Conservation (phyloP, 2,329 filamentous ascomycete species). For the Fusarium piperis region DNA sequence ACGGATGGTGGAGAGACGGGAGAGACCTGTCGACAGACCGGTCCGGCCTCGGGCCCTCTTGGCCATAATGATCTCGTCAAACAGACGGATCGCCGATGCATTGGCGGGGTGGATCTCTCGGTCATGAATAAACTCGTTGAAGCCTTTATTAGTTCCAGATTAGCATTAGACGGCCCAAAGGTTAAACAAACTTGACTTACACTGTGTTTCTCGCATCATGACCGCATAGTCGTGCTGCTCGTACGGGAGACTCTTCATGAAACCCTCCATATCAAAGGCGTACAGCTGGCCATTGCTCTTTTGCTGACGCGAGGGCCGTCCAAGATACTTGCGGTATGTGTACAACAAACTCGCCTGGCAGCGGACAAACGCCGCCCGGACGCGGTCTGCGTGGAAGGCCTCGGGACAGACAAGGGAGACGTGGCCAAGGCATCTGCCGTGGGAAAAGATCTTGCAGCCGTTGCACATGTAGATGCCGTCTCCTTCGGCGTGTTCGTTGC, state of each 20-base stretch:
- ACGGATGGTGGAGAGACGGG: slow-evolving; percentile 68
- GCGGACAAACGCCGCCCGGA: slow-evolving; percentile 71
- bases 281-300: slow-evolving; percentile 69
- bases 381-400: slow-evolving; percentile 69
- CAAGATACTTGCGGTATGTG: slow-evolving; percentile 72
- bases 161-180: slow-evolving; percentile 1
- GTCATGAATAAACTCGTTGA: slow-evolving; percentile 88
- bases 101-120: slow-evolving; percentile 72
- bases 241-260: slow-evolving; percentile 70
- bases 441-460: slow-evolving; percentile 68
- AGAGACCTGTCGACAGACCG: slow-evolving; percentile 72
- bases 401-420: slow-evolving; percentile 71
- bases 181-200: slow-evolving; percentile 51
- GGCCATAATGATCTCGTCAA: slow-evolving; percentile 85
- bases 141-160: slow-evolving; percentile 49
- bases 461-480: slow-evolving; percentile 81
- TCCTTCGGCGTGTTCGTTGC: slow-evolving; percentile 76
- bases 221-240: slow-evolving; percentile 72
- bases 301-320: slow-evolving; percentile 68
- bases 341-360: slow-evolving; percentile 73
- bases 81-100: slow-evolving; percentile 76
- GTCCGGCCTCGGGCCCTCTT: slow-evolving; percentile 76
- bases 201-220: slow-evolving; percentile 74
- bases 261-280: slow-evolving; percentile 72
- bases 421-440: slow-evolving; percentile 69